Evolutionary conservation across 2,329 filamentous ascomycete species (phyloP).

Genomic region (Cercospora sesami): DNA sequence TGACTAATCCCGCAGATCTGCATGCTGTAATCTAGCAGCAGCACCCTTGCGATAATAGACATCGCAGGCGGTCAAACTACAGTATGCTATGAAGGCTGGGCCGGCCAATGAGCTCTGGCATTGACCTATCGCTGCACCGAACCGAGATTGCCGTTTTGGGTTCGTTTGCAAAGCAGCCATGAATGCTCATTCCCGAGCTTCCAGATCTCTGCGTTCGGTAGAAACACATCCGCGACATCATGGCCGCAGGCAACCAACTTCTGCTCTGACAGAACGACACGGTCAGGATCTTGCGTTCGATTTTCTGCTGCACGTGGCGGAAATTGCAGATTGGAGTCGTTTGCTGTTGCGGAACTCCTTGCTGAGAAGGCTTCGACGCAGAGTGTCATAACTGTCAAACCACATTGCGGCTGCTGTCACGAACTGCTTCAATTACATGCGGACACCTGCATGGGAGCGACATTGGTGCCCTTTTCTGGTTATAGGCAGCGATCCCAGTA

Average conservation of each 20-base stretch:
- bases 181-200: background rate
- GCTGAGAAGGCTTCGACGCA: background rate
- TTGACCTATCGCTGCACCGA: background rate
- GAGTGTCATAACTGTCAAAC: background rate
- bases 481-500: background rate
- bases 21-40: background rate
- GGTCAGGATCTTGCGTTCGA: background rate
- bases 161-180: background rate
- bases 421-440: background rate
- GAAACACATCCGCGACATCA: background rate
- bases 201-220: background rate
- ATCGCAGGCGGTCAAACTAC: background rate
- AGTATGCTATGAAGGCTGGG: background rate
- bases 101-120: background rate
- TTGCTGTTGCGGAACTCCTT: background rate
- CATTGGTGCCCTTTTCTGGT: background rate
- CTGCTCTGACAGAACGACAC: background rate
- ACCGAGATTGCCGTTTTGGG: background rate
- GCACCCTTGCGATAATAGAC: background rate
- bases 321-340: background rate
- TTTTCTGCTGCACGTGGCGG: background rate
- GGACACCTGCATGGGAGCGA: background rate
- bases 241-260: background rate
- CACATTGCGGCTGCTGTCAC: background rate
- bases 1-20: background rate